These are phyloP conservation scores for Eragrostis tef DNA, from an alignment of 202 grass and related monocot genomes.

Conservation along the genomic window DNA sequence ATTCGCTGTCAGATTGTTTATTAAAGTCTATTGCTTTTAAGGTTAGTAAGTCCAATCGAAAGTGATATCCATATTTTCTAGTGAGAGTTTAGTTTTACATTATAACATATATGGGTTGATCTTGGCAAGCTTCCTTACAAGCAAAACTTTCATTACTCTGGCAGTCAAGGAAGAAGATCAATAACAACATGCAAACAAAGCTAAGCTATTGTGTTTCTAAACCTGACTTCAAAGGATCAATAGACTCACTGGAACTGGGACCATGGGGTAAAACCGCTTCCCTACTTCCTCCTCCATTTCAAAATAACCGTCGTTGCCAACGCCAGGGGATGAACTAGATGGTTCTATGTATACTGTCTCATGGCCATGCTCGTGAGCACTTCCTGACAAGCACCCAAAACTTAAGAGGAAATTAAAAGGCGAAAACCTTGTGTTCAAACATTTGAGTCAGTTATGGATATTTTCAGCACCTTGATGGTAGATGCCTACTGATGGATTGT, in stretches of 20 bases:
- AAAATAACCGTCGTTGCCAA: slow-evolving; percentile 52
- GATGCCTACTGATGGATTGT: slow-evolving; percentile 70
- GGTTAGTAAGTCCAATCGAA: slow-evolving; percentile 37
- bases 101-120: slow-evolving; percentile 11
- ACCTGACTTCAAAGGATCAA: slow-evolving; percentile 49
- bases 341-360: slow-evolving; percentile 57
- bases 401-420: not conserved
- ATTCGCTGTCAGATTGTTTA: slow-evolving; percentile 22
- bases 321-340: slow-evolving; percentile 66
- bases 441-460: slow-evolving; percentile 27
- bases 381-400: slow-evolving; percentile 50
- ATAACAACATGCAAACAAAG: slow-evolving; percentile 14
- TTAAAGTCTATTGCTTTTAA: slow-evolving; percentile 38
- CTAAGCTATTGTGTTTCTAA: slow-evolving; percentile 44
- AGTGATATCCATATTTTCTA: slow-evolving; percentile 33
- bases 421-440: not conserved
- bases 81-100: slow-evolving; percentile 23
- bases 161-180: slow-evolving; percentile 6
- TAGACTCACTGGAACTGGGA: slow-evolving; percentile 84
- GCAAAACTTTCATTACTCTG: slow-evolving; percentile 36
- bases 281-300: slow-evolving; percentile 89
- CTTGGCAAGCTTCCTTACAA: slow-evolving; percentile 38
- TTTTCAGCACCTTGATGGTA: slow-evolving; percentile 74
- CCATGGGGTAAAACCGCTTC: slow-evolving; percentile 85
- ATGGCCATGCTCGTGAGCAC: slow-evolving; percentile 54